These are phyloP conservation scores for Rhizoclosmatium globosum DNA, from an alignment of 192 early-diverging fungal genomes.

Conservation along the genomic window DNA sequence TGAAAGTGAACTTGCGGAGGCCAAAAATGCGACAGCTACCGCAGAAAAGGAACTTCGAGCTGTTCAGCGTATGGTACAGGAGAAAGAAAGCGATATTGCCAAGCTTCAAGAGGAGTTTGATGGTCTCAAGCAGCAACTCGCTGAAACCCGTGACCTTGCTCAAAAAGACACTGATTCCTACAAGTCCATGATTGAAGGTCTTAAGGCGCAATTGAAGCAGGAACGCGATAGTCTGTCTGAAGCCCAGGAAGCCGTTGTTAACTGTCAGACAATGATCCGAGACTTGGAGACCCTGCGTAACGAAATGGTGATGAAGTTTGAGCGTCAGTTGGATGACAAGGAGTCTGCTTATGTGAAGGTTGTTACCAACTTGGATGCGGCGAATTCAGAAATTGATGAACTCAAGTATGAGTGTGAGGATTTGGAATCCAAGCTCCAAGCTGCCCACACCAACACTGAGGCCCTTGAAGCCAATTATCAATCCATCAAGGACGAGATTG, in stretches of 20 bases:
- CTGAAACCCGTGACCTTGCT: neutral
- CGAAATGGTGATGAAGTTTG: constrained; percentile 31
- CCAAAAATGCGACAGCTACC: constrained; percentile 13
- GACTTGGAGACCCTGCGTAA: constrained; percentile 29
- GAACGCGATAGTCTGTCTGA: constrained; percentile 26
- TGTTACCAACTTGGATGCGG: constrained; percentile 9
- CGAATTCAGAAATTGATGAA: constrained; percentile 26
- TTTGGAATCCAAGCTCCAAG: constrained; percentile 6
- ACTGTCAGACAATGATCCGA: constrained; percentile 34
- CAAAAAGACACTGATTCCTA: constrained; percentile 9
- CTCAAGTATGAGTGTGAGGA: constrained; percentile 30
- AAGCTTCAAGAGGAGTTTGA: constrained; percentile 25
- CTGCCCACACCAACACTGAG: neutral
- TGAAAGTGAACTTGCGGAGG: constrained; percentile 24
- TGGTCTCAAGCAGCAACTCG: constrained; percentile 16
- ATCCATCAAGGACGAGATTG: constrained; percentile 30
- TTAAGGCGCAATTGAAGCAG: constrained; percentile 9
- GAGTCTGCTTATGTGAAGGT: constrained; percentile 5
- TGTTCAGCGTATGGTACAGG: constrained; percentile 17
- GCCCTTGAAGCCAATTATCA: constrained; percentile 31
- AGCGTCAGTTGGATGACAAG: constrained; percentile 30
- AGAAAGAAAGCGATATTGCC: constrained; percentile 17
- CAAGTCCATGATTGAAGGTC: neutral
- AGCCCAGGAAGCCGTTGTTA: constrained; percentile 30
- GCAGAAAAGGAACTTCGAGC: constrained; percentile 36